Base-by-base conservation (phyloP, 2,329 filamentous ascomycete genomes). In the Alternaria sp. region DNA sequence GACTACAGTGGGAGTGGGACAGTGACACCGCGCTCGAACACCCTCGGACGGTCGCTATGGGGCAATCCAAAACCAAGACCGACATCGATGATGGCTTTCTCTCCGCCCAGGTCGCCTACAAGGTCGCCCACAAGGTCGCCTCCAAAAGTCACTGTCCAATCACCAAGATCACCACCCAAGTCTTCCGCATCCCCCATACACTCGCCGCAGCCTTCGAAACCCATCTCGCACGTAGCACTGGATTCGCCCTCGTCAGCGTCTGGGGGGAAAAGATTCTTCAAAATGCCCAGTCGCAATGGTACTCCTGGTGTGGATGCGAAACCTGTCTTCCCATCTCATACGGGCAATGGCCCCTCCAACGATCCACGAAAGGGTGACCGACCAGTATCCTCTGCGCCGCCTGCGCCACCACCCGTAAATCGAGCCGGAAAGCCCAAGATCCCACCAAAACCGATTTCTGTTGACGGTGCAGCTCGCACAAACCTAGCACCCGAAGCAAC, bases 391-490 rank as follows among this genome's bases (percentile, higher is more conserved):
- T 74, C 74, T 30, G 70, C 73, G n/a, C 68, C 75, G 10, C 66
- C 72, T 12, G 67, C 77, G 27, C 92, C 92, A 10, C 92, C 93
- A 5, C 90, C 91, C 1, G 85, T 94, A 38, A 95, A 96, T 75
- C 88, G 94, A 56, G 88, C 89, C 30, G 92, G 92, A 41, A 97
- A 96, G 78, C 90, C 90, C 4, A 89, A 87, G 70, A 85, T 91
- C 55, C 84, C 84, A 11, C 76, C 79, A 10, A 87, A 87, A 51
- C 67, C 74, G 4, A 72, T 75, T 34, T 71, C 78, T 4, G 63
- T 71, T 6, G 74, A 77, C 18, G 58, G 65, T 6, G 30, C 64
- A 30, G 52, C 64, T 5, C 74, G 69, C 25, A 44, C 66, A 7
- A 71, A 67, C 14, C 57, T 78, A 34, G 81, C 71, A 34, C 82